phyloP scores from a whole-genome alignment of 805 yeast genomes.

The Lipomyces oligophaga region DNA sequence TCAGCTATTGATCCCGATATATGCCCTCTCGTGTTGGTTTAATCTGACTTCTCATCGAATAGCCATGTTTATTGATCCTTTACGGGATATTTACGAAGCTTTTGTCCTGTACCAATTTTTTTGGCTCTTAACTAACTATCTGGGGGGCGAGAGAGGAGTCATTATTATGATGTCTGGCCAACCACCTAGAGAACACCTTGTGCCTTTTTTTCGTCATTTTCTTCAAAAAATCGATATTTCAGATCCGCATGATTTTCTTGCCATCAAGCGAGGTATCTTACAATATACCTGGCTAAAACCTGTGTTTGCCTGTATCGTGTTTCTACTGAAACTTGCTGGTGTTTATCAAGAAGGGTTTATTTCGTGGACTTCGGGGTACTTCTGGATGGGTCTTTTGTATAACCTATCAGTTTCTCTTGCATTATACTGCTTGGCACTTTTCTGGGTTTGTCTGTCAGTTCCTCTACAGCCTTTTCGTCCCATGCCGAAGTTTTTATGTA shows the following conservation, averaged over 20 bases:
- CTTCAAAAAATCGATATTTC: conserved; percentile 69
- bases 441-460: conserved; percentile 83
- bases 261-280: conserved; percentile 75
- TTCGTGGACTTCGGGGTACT: conserved; percentile 48
- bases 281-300: conserved; percentile 97
- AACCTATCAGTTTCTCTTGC: conserved; percentile 79
- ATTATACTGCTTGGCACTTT: conserved; percentile 77
- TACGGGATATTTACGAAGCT: conserved; percentile 90
- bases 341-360: conserved; percentile 51
- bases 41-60: conserved; percentile 45
- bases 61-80: conserved; percentile 56
- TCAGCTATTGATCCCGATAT: conserved; percentile 49
- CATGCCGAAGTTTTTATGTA: conserved; percentile 80
- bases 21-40: conserved; percentile 31
- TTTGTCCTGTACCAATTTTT: conserved; percentile 93
- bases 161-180: conserved; percentile 68
- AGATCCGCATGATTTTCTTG: conserved; percentile 75
- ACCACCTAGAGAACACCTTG: conserved; percentile 63
- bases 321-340: conserved; percentile 47
- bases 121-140: conserved; percentile 69
- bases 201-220: conserved; percentile 44
- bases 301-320: conserved; percentile 56
- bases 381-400: conserved; percentile 67
- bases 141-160: conserved; percentile 90
- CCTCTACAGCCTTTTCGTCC: conserved; percentile 81